Conservation (phyloP, 73 alveolate genomes). For the Paramecium caudatum region DNA sequence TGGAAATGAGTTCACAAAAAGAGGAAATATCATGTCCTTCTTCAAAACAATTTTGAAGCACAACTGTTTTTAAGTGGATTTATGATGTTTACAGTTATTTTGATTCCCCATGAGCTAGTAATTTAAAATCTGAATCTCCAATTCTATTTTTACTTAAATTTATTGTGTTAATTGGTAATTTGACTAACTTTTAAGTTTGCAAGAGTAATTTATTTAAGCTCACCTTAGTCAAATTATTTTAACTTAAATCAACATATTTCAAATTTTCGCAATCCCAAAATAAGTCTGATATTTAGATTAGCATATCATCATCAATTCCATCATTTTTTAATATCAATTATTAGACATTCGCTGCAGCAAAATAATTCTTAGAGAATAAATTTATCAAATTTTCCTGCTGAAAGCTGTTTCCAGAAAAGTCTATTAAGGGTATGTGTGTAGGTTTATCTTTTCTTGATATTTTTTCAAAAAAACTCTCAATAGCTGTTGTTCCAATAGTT, state of each 20-base stretch:
- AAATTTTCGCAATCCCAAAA: conserved; percentile 41
- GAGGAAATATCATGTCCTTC: not conserved
- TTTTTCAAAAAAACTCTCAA: conserved; percentile 5
- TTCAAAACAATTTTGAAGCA: not conserved
- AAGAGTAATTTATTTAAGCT: conserved; percentile 8
- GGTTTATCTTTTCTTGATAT: conserved; percentile 6
- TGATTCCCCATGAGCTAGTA: not conserved
- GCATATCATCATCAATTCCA: conserved; percentile 8
- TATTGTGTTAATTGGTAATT: not conserved
- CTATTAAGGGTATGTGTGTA: not conserved
- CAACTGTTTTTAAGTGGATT: not conserved
- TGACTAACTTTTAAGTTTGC: not conserved
- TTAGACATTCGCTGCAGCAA: not conserved
- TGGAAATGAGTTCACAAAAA: not conserved
- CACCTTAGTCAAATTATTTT: not conserved
- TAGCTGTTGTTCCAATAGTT: not conserved
- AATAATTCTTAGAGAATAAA: not conserved
- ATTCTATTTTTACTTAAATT: not conserved
- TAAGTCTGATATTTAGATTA: not conserved
- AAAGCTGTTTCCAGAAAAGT: conserved; percentile 24
- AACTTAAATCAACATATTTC: not conserved
- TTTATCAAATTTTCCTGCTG: not conserved
- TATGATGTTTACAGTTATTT: not conserved
- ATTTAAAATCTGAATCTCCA: conserved; percentile 1
- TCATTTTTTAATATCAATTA: conserved; percentile 38